Conservation (phyloP, 2,329 filamentous ascomycete genomes). For the Dendrostoma leiphaemia region DNA sequence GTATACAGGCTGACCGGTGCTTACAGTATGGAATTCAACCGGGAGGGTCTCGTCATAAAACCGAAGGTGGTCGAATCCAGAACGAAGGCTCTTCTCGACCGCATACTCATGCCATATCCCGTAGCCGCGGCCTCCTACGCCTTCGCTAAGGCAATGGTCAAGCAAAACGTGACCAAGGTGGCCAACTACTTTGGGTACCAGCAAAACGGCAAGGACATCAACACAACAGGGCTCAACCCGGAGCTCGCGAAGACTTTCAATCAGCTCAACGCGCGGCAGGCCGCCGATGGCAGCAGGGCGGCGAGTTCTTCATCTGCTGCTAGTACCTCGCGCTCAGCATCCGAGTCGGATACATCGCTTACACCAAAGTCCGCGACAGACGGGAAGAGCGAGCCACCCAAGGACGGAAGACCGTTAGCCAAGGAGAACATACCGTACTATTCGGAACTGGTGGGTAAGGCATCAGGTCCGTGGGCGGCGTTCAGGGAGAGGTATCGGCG, state of each 20-base stretch:
- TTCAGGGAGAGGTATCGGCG: constrained; percentile 33
- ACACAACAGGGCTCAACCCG: constrained; percentile 21
- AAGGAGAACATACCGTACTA: constrained; percentile 24
- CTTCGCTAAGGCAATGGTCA: constrained; percentile 47
- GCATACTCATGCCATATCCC: constrained; percentile 53
- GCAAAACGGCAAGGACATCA: constrained; percentile 14
- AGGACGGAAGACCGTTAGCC: constrained; percentile 7
- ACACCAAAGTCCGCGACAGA: background rate
- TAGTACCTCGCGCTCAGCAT: constrained; percentile 1
- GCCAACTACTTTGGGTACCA: constrained; percentile 46
- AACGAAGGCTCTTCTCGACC: constrained; percentile 42
- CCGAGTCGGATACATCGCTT: background rate
- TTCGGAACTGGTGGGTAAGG: constrained; percentile 25
- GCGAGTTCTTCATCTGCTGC: constrained; percentile 21
- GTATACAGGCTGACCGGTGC: constrained; percentile 22
- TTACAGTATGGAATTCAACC: constrained; percentile 47
- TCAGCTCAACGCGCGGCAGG: constrained; percentile 21
- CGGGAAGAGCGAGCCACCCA: background rate
- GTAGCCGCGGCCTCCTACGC: constrained; percentile 50
- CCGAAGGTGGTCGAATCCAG: constrained; percentile 47
- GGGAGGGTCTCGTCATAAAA: constrained; percentile 47
- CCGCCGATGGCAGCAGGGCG: constrained; percentile 19
- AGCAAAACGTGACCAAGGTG: constrained; percentile 42
- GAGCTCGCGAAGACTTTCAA: constrained; percentile 31
- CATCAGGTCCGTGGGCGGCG: constrained; percentile 31